Percentiles rank a stretch among this genome's conserved stretches.
Conservation (phyloP, 2,329 filamentous ascomycete genomes). For the Colletotrichum godetiae region DNA sequence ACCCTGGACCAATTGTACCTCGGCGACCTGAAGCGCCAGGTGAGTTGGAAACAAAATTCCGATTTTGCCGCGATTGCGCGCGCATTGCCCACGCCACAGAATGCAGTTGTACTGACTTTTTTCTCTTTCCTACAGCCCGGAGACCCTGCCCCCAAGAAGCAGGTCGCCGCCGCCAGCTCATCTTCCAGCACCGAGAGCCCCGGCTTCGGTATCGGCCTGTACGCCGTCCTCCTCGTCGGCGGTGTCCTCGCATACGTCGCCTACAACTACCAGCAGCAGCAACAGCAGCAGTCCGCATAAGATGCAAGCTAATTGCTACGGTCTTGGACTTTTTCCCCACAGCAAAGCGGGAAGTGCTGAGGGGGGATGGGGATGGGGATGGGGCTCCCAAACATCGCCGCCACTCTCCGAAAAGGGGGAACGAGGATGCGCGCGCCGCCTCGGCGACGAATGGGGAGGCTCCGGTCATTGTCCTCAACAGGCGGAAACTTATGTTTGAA, state of each 20-base stretch:
- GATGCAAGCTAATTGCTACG: not conserved
- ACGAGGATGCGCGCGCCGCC: not conserved
- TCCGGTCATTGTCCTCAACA: not conserved
- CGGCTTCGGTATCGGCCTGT: constrained; percentile 81
- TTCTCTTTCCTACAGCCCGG: constrained; percentile 66
- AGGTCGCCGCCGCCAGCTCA: constrained; percentile 60
- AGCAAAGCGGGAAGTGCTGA: not conserved
- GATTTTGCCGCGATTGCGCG: not conserved
- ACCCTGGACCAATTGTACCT: constrained; percentile 83
- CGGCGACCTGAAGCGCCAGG: constrained; percentile 83
- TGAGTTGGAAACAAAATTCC: constrained; percentile 55
- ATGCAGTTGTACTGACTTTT: constrained; percentile 39
- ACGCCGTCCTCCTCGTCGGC: constrained; percentile 83
- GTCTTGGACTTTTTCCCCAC: not conserved
- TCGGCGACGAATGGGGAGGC: not conserved
- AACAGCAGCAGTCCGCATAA: constrained; percentile 48
- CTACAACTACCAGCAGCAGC: constrained; percentile 85
- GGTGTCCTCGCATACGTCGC: constrained; percentile 81
- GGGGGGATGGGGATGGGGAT: not conserved
- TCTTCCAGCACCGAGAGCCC: constrained; percentile 60
- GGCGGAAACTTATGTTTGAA: not conserved
- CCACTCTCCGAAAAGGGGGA: not conserved
- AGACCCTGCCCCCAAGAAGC: constrained; percentile 79
- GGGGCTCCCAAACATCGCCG: not conserved
- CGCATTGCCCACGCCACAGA: constrained; percentile 12